phyloP scores from a whole-genome alignment of 805 yeast species.

The Nakazawaea wickerhamii region DNA sequence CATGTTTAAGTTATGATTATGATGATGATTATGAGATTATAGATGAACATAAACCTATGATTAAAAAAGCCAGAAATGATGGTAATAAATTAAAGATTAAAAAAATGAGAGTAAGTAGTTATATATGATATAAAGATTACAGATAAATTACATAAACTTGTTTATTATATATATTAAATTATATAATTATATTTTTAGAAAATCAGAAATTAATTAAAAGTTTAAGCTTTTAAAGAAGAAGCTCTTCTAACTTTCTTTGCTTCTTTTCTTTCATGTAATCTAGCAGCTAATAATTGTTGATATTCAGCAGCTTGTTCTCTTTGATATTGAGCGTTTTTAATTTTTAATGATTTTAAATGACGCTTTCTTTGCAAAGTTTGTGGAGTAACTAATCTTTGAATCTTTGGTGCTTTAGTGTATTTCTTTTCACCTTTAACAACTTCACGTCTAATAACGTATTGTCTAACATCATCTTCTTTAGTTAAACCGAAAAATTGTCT shows the following conservation, averaged over 20 bases:
- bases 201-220: constrained; percentile 6
- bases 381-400: constrained; percentile 99
- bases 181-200: neutral
- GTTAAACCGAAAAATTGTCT: constrained; percentile 99
- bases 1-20: constrained; percentile 3
- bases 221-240: constrained; percentile 90
- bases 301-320: constrained; percentile 99
- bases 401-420: constrained; percentile 99
- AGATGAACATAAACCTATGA: neutral
- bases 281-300: constrained; percentile 97
- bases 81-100: neutral
- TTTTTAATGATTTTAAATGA: constrained; percentile 88
- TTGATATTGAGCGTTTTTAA: constrained; percentile 96
- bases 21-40: neutral
- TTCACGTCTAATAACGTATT: constrained; percentile 97
- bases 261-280: constrained; percentile 97
- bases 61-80: neutral
- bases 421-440: constrained; percentile 96
- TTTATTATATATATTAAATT: neutral
- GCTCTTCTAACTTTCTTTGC: constrained; percentile 99
- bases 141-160: neutral
- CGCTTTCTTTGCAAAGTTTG: constrained; percentile 99
- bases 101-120: neutral
- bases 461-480: constrained; percentile 87
- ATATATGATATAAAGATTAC: neutral